Evolutionary conservation across 2,329 filamentous ascomycete genomes (phyloP), one percentile per base, ranked within the genome.

Genomic region (Aspergillus sp.): DNA sequence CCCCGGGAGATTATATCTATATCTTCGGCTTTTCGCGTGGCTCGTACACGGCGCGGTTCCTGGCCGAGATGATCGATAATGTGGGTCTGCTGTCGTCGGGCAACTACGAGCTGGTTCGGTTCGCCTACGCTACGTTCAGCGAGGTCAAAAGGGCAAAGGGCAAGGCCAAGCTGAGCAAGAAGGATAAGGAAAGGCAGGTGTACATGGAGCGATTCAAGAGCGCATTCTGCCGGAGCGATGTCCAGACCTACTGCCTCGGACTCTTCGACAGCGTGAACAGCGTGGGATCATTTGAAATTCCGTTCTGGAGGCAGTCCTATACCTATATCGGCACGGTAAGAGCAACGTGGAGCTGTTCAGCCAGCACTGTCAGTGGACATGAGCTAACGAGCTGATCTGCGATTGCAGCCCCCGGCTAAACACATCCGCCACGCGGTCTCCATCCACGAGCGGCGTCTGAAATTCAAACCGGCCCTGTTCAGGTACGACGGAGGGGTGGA

Each of bases 361-460:
- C 6, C 38, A 42, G 10, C 36, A 36, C 2, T 35, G 20, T 2
- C 28, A 35, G 15, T 32, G 32, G 19, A 4, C 10, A 11, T 14
- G n/a, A 13, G 10, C 13, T 5, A n/a, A 20, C 7, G 24, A 15
- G 17, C 11, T 5, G 22, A 19, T 8, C 34, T 30, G 16, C 35
- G 42, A n/a, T n/a, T n/a, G n/a, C n/a, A n/a, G 2, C 61, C 62
- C 5, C 66, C 67, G 4, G 61, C 57, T 26, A 60, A n/a, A n/a
- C n/a, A 68, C 3, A 69, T 72, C 32, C 58, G 70, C 2, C 70
- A 73, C 42, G 68, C 69, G 3, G 68, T 73, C 0, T 60, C 65
- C 2, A 72, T 74, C 29, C 68, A 73, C 37, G 70, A 73, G 45
- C 57, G 67, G 5, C 55, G 70, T 15, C 67, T 68, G 16, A 73